Conservation (phyloP, 129 eudicot genomes). For the Arctium minus region DNA sequence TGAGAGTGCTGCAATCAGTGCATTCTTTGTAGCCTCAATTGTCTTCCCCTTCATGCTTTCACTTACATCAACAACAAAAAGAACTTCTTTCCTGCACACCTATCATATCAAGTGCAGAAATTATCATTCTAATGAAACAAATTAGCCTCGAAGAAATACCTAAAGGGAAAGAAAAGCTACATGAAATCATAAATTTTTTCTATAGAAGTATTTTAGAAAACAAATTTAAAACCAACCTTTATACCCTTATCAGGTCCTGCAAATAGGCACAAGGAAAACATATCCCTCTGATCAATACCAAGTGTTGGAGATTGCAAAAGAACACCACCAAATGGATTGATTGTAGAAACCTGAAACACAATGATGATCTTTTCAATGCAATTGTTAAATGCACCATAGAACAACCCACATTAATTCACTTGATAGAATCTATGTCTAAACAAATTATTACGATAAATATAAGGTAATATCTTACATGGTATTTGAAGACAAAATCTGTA, state of each 20-base stretch:
- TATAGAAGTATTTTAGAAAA: neutral
- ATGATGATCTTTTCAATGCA: neutral
- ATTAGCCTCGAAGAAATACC: neutral
- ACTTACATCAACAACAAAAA: constrained; percentile 76
- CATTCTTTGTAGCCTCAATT: constrained; percentile 68
- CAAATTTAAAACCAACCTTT: constrained; percentile 43
- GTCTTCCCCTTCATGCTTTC: constrained; percentile 81
- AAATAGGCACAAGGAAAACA: constrained; percentile 63
- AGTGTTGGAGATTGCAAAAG: constrained; percentile 59
- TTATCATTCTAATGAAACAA: neutral
- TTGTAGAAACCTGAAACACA: constrained; percentile 47
- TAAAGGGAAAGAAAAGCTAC: neutral
- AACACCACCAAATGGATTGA: constrained; percentile 46
- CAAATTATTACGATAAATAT: neutral
- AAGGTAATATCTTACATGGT: constrained; percentile 43
- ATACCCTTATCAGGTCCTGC: constrained; percentile 50
- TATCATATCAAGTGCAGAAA: constrained; percentile 19
- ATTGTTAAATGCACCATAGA: constrained; percentile 6
- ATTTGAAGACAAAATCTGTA: constrained; percentile 49
- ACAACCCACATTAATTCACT: neutral
- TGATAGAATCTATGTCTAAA: neutral
- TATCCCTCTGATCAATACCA: constrained; percentile 61
- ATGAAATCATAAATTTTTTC: neutral
- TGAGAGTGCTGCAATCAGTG: constrained; percentile 48
- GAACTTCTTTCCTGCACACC: constrained; percentile 65